Base-by-base conservation (phyloP, 192 early-diverging fungal genomes). In the Gryganskiella cystojenkinii region DNA sequence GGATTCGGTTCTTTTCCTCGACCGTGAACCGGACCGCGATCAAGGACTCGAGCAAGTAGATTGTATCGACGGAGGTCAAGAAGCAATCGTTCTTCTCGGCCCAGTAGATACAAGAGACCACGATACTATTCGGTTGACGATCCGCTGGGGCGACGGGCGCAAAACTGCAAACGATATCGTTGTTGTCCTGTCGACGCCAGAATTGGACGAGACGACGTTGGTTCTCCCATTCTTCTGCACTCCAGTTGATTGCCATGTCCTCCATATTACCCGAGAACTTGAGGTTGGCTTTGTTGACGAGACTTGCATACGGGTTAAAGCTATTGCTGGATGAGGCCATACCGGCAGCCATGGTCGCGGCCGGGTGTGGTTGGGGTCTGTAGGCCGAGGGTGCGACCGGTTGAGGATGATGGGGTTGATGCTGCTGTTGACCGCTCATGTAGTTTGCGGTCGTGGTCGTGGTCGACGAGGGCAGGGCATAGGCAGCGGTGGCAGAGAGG, bases 1-100 rank as follows among this genome's bases (percentile, higher is more conserved):
- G 89, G 56, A 95, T 93, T 37, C 94, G 85, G 72, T 95, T 95
- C 81, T 95, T 95, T 65, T 94, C 92, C 58, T 94, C 93, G 13
- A 92, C 88, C 0, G 90, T 93, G 58, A 94, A 93, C 3, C 90
- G 84, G 15, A 92, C 88, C 0, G 86, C 90, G 49, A 91, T 92
- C 8, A 94, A 64, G 15, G 88, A 84, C 74, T 94, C 92, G 10
- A 92, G 74, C 50, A 92, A 54, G 51, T 90, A 87, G 50, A 94
- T 90, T 56, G 87, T 92, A 58, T 92, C 92, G 30, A 92, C 90
- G 11, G 89, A 91, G 1, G 91, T 94, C 40, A 94, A 84, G 75
- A 91, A 92, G 50, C 85, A 92, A 40, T 92, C 89, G 22, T 90
- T 87, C 47, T 82, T 84, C 67, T 89, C 87, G 42, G 83, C 79